Evolutionary conservation across 140 eudicot species (phyloP), one percentile per base, ranked within the genome.

Genomic region (Erigeron philadelphicus): DNA sequence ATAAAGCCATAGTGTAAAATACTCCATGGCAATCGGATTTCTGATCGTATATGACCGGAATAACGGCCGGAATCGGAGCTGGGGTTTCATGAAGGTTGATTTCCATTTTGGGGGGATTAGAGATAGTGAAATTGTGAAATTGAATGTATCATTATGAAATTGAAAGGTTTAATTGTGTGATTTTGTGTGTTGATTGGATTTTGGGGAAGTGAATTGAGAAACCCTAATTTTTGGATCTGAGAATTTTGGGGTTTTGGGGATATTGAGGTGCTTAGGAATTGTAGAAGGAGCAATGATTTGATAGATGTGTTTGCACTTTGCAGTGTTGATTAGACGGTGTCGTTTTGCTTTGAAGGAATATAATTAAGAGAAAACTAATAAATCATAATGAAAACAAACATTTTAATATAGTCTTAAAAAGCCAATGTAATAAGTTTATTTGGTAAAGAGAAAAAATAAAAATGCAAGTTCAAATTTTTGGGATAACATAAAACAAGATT

Each of bases 11-110:
- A 9, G 82, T 80, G 80, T 83, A 83, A 78, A 81, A 82, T 50
- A 88, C 73, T 23, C 94, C 86, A 77, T 77, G 88, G 83, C 96
- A 88, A 47, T 59, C 57, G 49, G 8, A 61, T 40, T 68, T 59
- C 57, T 45, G 31, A 42, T 40, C 0, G 61, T n/a, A 31, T 3
- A 31, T 31, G 38, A 31, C 38, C 38, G 38, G 5, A 31, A 31
- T 31, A 31, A 31, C 4, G 19, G 2, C 66, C 40, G 58, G 64
- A 53, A 73, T 66, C n/a, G 82, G 78, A 43, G 82, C 17, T 1
- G 46, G 66, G 46, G 52, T 48, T 15, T n/a, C 60, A 49, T 68
- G 50, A 3, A 2, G 70, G 41, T 60, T 21, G 47, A 38, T 42
- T 46, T 12, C 74, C 82, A 78, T 72, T 9, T 38, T 61, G 40